Base-by-base conservation (phyloP, 495 filamentous ascomycete species). In the Penicillium flavigenum region DNA sequence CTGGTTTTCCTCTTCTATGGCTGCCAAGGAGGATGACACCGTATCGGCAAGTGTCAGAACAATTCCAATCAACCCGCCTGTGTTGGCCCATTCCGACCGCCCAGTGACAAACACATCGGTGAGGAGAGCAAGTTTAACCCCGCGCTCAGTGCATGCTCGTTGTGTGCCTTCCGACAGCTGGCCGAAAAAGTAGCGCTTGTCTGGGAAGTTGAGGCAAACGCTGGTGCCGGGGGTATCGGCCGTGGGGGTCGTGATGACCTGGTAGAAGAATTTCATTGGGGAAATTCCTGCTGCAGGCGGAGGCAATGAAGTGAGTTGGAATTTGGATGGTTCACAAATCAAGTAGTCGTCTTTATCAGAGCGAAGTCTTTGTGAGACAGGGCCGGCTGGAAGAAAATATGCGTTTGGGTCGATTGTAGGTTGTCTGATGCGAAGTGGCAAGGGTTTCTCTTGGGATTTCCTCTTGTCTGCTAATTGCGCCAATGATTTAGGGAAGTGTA, bases 111-210 rank as follows among this genome's bases (percentile, higher is more conserved):
- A 96, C 42, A 95, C 73, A 64, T 96, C 81, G 26, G 75, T 76
- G 7, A 92, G 70, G 66, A 86, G 88, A 4, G 64, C 59, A 48
- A 92, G 56, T 39, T 76, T 73, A 1, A 83, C 50, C 42, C 83
- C 87, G 49, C 84, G 79, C 69, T 96, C 87, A 5, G 78, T 72
- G 49, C 84, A 74, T 51, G 85, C 81, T n/a, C 94, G 84, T 74
- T 97, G 93, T 11, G 87, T 83, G 5, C 94, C 94, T 71, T 98
- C 95, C 11, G 85, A 75, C 10, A 92, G 63, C 66, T 89, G 86
- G 8, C 94, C 94, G 63, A 98, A 86, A n/a, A 98, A 51, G 68
- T 98, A 98, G 44, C 91, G 84, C 66, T 86, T 85, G 49, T 83
- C 78, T 51, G 91, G 88, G 65, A 91, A 92, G 65, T 90, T 82